Conservation (phyloP, 371 early-diverging fungal species). For the Mucor lusitanicus region DNA sequence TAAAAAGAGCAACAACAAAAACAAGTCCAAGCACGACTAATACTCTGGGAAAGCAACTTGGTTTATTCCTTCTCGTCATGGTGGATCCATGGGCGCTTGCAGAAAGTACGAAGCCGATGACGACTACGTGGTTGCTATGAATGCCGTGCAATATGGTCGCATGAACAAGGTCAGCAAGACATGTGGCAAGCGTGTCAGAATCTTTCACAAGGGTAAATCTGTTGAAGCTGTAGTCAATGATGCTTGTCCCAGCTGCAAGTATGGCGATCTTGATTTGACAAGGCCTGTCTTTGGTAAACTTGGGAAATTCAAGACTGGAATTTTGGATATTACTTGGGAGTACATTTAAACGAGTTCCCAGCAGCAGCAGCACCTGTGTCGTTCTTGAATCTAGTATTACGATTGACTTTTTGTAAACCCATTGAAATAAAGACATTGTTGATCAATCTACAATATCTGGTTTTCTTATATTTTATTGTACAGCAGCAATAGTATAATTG, state of each 20-base stretch:
- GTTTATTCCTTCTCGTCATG: conserved; percentile 23
- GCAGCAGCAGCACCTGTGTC: too few species aligned
- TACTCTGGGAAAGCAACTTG: conserved; percentile 21
- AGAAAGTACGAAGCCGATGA: conserved; percentile 4
- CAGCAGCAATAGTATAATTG: too few species aligned
- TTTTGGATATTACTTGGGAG: conserved; percentile 28
- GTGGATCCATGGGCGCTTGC: conserved; percentile 25
- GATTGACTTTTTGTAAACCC: too few species aligned
- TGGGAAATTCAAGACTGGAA: conserved; percentile 21
- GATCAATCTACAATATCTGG: too few species aligned
- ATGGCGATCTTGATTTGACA: conserved; percentile 25
- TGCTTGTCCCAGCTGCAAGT: conserved; percentile 18
- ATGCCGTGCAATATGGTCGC: conserved; percentile 21
- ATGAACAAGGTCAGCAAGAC: conserved; percentile 3
- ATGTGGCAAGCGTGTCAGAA: conserved; percentile 22
- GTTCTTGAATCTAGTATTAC: not conserved
- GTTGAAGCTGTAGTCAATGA: conserved; percentile 13
- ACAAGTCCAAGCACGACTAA: too few species aligned
- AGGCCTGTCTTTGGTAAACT: conserved; percentile 49
- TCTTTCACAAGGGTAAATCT: conserved; percentile 6
- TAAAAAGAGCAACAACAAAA: too few species aligned
- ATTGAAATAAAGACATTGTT: too few species aligned
- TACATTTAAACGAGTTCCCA: conserved; percentile 13
- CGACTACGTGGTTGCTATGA: conserved; percentile 20
- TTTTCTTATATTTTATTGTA: too few species aligned